These are phyloP conservation scores for Globisporangium nodosum DNA, from an alignment of 352 stramenopile species.

Conservation along the genomic window DNA sequence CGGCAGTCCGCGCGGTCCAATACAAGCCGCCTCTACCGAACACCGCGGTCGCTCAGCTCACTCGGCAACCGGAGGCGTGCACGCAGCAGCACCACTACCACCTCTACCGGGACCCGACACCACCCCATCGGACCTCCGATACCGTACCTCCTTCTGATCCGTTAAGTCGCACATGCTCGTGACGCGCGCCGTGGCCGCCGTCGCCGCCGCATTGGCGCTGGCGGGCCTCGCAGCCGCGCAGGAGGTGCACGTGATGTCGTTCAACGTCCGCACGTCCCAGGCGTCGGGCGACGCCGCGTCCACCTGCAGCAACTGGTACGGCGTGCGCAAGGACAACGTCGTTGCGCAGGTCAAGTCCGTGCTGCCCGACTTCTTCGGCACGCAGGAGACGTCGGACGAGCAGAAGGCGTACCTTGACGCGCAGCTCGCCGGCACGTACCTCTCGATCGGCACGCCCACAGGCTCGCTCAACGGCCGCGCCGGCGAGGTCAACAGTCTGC, in stretches of 20 bases:
- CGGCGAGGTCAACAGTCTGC: constrained; percentile 55
- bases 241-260: constrained; percentile 60
- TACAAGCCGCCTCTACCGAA: too few relatives aligned
- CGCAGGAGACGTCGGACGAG: constrained; percentile 73
- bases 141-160: too few relatives aligned
- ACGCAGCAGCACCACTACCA: too few relatives aligned
- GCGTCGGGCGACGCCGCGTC: constrained; percentile 31
- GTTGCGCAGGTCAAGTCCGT: constrained; percentile 46
- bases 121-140: too few relatives aligned
- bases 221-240: constrained; percentile 2
- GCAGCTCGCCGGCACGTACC: constrained; percentile 45
- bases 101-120: too few relatives aligned
- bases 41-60: too few relatives aligned
- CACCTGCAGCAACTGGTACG: constrained; percentile 58
- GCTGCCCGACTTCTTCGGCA: constrained; percentile 66
- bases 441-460: constrained; percentile 48
- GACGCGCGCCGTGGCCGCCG: constrained; percentile 14
- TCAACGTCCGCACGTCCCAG: constrained; percentile 74
- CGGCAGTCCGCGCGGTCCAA: too few relatives aligned
- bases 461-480: constrained; percentile 58
- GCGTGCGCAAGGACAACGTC: constrained; percentile 59
- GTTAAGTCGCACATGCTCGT: not conserved
- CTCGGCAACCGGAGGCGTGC: too few relatives aligned
- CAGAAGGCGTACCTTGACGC: constrained; percentile 61
- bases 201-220: constrained; percentile 1